Evolutionary conservation across 306 rosid genomes (phyloP).

Genomic region (Inga leiocalycina): DNA sequence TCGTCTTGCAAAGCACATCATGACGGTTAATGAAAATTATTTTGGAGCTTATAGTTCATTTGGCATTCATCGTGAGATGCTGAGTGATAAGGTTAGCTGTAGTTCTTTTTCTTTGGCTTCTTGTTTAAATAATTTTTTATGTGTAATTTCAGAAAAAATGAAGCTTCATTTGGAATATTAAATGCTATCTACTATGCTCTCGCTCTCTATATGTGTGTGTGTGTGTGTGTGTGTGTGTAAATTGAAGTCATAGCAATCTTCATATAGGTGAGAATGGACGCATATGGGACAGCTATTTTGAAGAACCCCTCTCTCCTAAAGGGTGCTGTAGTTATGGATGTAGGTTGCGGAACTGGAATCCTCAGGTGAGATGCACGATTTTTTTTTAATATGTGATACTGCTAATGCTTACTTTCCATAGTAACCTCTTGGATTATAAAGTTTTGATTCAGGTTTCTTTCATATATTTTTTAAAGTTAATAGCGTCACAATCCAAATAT

Average conservation of each 20-base stretch:
- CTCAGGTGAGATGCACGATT: constrained; percentile 67
- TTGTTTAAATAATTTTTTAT: constrained; percentile 17
- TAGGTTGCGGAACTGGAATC: constrained; percentile 95
- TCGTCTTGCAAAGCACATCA: constrained; percentile 57
- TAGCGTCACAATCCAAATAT: constrained; percentile 1
- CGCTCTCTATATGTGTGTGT: not conserved
- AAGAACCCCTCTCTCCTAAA: constrained; percentile 79
- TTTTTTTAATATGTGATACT: constrained; percentile 5
- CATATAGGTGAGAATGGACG: constrained; percentile 84
- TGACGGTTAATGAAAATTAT: constrained; percentile 73
- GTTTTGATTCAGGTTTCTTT: not conserved
- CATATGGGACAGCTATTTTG: constrained; percentile 81
- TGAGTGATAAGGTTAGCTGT: constrained; percentile 73
- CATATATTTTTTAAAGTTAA: not conserved
- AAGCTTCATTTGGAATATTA: not conserved
- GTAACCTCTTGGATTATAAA: constrained; percentile 15
- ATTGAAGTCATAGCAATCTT: constrained; percentile 22
- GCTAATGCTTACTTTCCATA: not conserved
- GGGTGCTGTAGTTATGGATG: constrained; percentile 83
- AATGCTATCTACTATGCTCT: constrained; percentile 19
- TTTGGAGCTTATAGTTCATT: constrained; percentile 91
- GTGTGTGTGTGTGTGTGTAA: not conserved
- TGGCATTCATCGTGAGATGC: constrained; percentile 96
- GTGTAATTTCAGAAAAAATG: constrained; percentile 13
- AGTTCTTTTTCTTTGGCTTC: constrained; percentile 26